Base-by-base conservation (phyloP, 805 yeast genomes). In the Ogataea naganishii region DNA sequence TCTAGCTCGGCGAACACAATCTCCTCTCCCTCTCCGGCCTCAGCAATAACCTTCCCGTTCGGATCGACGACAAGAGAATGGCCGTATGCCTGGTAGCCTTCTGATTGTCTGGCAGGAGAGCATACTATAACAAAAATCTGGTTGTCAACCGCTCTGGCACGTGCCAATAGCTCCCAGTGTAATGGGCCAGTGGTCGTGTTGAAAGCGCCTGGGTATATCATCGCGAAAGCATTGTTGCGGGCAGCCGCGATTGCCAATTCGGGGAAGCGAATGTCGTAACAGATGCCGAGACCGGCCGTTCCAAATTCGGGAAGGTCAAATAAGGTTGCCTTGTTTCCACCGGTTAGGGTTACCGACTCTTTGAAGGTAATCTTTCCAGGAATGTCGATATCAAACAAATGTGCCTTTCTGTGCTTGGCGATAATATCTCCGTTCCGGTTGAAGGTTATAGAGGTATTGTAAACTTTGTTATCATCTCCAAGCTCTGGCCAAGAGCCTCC, bases 401-500 rank as follows among this genome's bases (percentile, higher is more conserved):
- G 98, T 3, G 75, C 88, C 49, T 89, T 89, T 42, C 97, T 71
- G 54, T 85, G 97, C 46, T 79, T 82, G 28, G 85, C 96, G 32
- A 89, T 72, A 33, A 88, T 62, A 23, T 75, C 67, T 3, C 98
- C 98, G 3, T 52, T 27, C 2, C 78, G 79, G 36, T 73, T 56
- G 50, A 84, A 89, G 3, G 94, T 66, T 47, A 84, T 47, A 27
- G 83, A 72, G 18, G 94, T 77, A 60, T 88, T 75, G 67, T 72
- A 81, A 18, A 75, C 47, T 40, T 75, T 73, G 32, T 66, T 64
- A 27, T 69, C 73, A 10, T 66, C 74, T 26, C 65, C 74, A 18
- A 68, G 44, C 53, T 92, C 98, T 1, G 97, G 97, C 41, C 83
- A 75, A 1, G 96, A 84, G 11, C 98, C 98, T 11, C 97, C 97